A percentile compares a stretch with the other conserved stretches of the same genome.
phyloP scores from a whole-genome alignment of 495 filamentous ascomycete genomes.

The Cercophora scortea region DNA sequence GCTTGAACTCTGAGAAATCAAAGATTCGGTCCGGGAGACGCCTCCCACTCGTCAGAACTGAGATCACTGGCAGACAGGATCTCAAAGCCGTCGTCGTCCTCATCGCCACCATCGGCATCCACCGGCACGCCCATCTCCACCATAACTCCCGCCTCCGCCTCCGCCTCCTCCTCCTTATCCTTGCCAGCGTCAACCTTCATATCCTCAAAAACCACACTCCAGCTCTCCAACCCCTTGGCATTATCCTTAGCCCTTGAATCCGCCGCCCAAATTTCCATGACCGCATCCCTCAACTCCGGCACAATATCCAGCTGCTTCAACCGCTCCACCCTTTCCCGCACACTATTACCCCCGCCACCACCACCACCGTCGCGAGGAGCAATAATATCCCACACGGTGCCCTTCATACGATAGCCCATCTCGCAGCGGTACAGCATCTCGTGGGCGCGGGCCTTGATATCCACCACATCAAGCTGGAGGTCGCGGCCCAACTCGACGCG shows the following conservation, averaged over 20 bases:
- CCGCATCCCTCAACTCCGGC: conserved; percentile 25
- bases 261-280: conserved; percentile 38
- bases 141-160: too few species aligned
- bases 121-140: too few species aligned
- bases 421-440: conserved; percentile 33
- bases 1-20: too few species aligned
- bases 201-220: too few species aligned
- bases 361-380: neutral
- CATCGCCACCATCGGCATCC: neutral
- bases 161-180: too few species aligned
- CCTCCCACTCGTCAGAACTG: neutral
- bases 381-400: conserved; percentile 30
- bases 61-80: neutral
- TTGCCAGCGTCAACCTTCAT: too few species aligned
- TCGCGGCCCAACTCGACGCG: conserved; percentile 7
- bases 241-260: conserved; percentile 19
- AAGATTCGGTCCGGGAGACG: too few species aligned
- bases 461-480: conserved; percentile 26
- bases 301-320: conserved; percentile 27
- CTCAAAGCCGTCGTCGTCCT: neutral
- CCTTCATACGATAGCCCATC: conserved; percentile 34
- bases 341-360: too few species aligned
- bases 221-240: conserved; percentile 7
- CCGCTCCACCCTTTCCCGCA: conserved; percentile 19
- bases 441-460: conserved; percentile 18